phyloP scores from a whole-genome alignment of 1,139 yeast species.

The Yamadazyma atlantica region DNA sequence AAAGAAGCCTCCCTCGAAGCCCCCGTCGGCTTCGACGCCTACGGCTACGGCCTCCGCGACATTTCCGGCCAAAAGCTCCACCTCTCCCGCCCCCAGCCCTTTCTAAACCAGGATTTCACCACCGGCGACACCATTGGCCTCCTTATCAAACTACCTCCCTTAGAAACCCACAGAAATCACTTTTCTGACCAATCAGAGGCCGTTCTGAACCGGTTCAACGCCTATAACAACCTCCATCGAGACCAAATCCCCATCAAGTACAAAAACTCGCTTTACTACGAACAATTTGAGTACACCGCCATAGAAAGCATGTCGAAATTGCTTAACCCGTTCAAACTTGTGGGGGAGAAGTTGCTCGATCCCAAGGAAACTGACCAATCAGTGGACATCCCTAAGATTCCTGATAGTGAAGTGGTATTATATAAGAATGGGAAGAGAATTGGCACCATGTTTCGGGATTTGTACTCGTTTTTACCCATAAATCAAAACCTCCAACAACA shows the following conservation, averaged over 20 bases:
- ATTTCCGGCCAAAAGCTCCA: slow-evolving; percentile 78
- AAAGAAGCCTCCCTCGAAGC: slow-evolving; percentile 90
- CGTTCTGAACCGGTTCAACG: slow-evolving; percentile 20
- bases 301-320: slow-evolving; percentile 76
- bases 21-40: slow-evolving; percentile 94
- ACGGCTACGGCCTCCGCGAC: slow-evolving; percentile 90
- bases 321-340: slow-evolving; percentile 68
- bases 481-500: slow-evolving; percentile 37
- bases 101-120: slow-evolving; percentile 47
- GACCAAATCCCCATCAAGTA: slow-evolving; percentile 89
- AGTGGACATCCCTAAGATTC: slow-evolving; percentile 42
- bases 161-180: slow-evolving; percentile 36
- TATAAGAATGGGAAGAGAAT: slow-evolving; percentile 73
- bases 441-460: slow-evolving; percentile 65
- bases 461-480: slow-evolving; percentile 73
- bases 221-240: slow-evolving; percentile 48
- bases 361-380: slow-evolving; percentile 22
- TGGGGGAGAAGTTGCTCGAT: slow-evolving; percentile 60
- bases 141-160: slow-evolving; percentile 65
- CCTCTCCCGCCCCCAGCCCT: slow-evolving; percentile 62
- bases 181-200: slow-evolving; percentile 19
- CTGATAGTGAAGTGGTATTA: slow-evolving; percentile 59
- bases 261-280: slow-evolving; percentile 76
- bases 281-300: slow-evolving; percentile 79
- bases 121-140: slow-evolving; percentile 86